Evolutionary conservation across 352 stramenopile genomes (phyloP).

Genomic region (Thalassiosira mediterranea): DNA sequence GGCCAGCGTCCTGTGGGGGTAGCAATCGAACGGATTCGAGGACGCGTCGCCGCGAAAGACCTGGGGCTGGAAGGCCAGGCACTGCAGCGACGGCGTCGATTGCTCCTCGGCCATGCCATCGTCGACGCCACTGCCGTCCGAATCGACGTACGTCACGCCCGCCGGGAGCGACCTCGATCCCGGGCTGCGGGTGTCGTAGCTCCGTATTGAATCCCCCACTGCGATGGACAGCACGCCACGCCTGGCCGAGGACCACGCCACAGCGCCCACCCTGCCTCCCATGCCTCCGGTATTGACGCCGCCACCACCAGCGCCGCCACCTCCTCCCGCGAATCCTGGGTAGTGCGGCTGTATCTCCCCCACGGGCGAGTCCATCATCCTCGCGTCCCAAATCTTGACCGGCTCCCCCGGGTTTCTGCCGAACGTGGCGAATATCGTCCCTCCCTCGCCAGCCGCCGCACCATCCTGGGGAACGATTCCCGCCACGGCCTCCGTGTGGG

Average conservation of each 20-base stretch:
- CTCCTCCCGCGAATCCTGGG: neutral
- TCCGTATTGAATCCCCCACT: slow-evolving; percentile 57
- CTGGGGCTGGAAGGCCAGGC: slow-evolving; percentile 55
- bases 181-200: slow-evolving; percentile 65
- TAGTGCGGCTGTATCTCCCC: slow-evolving; percentile 56
- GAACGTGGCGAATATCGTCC: slow-evolving; percentile 68
- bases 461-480: slow-evolving; percentile 65
- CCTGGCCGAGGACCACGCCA: slow-evolving; percentile 56
- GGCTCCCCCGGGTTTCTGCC: slow-evolving; percentile 58
- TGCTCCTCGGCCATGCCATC: slow-evolving; percentile 23
- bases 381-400: slow-evolving; percentile 79
- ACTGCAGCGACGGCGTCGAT: slow-evolving; percentile 17
- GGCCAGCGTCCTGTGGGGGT: slow-evolving; percentile 51
- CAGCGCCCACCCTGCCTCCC: slow-evolving; percentile 35
- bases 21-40: slow-evolving; percentile 39
- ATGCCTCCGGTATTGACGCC: neutral
- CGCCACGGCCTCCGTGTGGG: slow-evolving; percentile 67
- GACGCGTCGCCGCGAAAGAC: slow-evolving; percentile 18
- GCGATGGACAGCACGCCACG: slow-evolving; percentile 61
- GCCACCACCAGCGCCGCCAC: too few species aligned
- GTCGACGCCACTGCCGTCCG: slow-evolving; percentile 2
- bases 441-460: slow-evolving; percentile 22
- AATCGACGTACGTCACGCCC: slow-evolving; percentile 38
- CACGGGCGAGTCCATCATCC: slow-evolving; percentile 63
- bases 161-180: slow-evolving; percentile 51